Conservation (phyloP, 139 green algal species). For the Chlorella sorokiniana region DNA sequence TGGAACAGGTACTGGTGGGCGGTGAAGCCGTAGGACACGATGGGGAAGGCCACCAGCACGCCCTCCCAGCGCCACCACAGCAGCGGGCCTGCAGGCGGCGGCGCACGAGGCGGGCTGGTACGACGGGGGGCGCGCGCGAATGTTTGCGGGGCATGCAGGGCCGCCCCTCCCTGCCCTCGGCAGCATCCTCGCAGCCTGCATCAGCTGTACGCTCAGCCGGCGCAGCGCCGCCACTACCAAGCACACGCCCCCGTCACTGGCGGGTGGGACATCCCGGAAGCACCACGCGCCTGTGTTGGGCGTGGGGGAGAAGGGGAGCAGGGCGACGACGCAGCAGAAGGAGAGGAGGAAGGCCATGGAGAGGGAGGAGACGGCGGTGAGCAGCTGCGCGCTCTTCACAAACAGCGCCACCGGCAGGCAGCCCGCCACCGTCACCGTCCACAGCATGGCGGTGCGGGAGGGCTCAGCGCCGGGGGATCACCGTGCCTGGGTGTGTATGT, state of each 20-base stretch:
- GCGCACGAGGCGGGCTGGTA: too few species aligned
- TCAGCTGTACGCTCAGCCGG: too few species aligned
- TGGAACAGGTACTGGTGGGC: conserved; percentile 78
- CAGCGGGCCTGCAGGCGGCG: conserved; percentile 30
- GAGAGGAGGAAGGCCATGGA: conserved; percentile 73
- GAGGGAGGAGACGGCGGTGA: conserved; percentile 64
- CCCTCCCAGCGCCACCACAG: conserved; percentile 59
- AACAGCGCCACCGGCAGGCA: conserved; percentile 72
- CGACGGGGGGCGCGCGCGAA: too few species aligned
- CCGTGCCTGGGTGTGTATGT: conserved; percentile 46
- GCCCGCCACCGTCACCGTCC: conserved; percentile 68
- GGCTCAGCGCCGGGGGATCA: conserved; percentile 84
- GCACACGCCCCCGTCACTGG: too few species aligned
- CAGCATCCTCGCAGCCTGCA: too few species aligned
- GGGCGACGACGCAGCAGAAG: conserved; percentile 63
- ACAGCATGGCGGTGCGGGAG: conserved; percentile 61
- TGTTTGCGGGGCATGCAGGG: too few species aligned
- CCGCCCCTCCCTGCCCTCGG: too few species aligned
- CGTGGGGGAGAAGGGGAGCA: conserved; percentile 44
- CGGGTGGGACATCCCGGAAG: too few species aligned
- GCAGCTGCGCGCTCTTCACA: conserved; percentile 64
- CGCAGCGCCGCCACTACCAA: too few species aligned
- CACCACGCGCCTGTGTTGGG: background rate
- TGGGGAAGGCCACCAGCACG: conserved; percentile 74
- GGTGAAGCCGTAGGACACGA: conserved; percentile 84